Evolutionary conservation across 1,284 basidiomycete species (phyloP), one percentile per base, ranked within the genome.

Genomic region (Malassezia cuniculi): DNA sequence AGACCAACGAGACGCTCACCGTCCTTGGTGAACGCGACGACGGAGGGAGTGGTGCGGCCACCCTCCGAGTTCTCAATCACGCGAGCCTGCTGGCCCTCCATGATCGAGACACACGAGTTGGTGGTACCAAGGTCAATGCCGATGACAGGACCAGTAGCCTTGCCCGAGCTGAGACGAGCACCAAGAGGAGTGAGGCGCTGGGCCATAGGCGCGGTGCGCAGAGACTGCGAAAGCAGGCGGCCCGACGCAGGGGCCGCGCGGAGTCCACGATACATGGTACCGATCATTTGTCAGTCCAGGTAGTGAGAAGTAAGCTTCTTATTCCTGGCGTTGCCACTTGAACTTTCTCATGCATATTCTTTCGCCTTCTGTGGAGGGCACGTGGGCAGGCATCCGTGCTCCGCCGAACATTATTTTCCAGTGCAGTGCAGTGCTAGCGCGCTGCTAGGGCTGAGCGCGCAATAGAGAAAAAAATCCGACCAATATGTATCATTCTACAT

Each of bases 1-100:
- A 93, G 77, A 71, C 90, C 90, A 52, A 95, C 83, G 29, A 93
- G 76, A 30, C 66, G 68, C 68, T 72, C 57, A 59, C 73, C 73
- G 27, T 72, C 70, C 71, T 95, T 94, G 54, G 89, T 87, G 76
- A 97, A 97, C 28, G 90, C 93, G 53, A 97, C 86, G 43, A 94
- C 85, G 36, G 90, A 97, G 7, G 93, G 93, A 20, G 90, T 97
- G 54, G 90, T 95, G 62, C 90, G 80, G 50, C 84, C 85, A 75
- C 90, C 90, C 74, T 97, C 90, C 9, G 87, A 74, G 74, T 97
- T 95, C 72, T 95, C 90, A 60, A 97, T 82, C 53, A 97, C 90
- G 57, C 85, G 81, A 41, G 89, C 73, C 87, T 81, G 62, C 47
- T 62, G 60, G 34, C 86, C 89, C 74, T 94, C 89, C 84, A 89